Evolutionary conservation across 495 filamentous ascomycete species (phyloP).

Genomic region (Aspergillus cavernicola): DNA sequence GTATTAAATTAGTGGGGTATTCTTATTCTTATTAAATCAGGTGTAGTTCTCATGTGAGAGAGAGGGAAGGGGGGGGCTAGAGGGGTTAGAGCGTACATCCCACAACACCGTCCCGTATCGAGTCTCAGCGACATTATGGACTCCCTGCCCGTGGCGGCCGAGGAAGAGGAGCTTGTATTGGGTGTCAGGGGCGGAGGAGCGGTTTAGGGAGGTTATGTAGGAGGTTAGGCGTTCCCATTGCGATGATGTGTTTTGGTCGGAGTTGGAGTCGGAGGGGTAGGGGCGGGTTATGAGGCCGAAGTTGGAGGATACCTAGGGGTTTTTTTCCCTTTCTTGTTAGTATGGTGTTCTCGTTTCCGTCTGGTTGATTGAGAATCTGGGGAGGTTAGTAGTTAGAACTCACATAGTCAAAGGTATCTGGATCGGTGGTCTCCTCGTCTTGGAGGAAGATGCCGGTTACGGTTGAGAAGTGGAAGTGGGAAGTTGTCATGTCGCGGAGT

Average conservation of each 20-base stretch:
- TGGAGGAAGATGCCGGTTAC: slow-evolving; percentile 70
- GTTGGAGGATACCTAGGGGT: slow-evolving; percentile 43
- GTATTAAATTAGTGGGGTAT: too few relatives aligned
- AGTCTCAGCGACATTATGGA: slow-evolving; percentile 63
- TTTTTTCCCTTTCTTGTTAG: not conserved
- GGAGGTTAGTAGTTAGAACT: too few relatives aligned
- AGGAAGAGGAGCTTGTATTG: slow-evolving; percentile 67
- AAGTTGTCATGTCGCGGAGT: not conserved
- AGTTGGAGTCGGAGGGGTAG: slow-evolving; percentile 44
- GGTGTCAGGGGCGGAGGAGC: slow-evolving; percentile 19
- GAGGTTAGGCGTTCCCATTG: slow-evolving; percentile 65
- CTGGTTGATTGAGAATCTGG: too few relatives aligned
- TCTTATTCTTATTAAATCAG: too few relatives aligned
- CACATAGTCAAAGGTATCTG: slow-evolving; percentile 67
- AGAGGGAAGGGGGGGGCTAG: not conserved
- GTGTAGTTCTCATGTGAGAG: not conserved
- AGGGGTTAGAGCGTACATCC: slow-evolving; percentile 57
- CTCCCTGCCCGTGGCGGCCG: slow-evolving; percentile 70
- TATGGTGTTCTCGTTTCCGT: not conserved
- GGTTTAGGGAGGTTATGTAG: slow-evolving; percentile 53
- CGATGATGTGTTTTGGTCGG: slow-evolving; percentile 15
- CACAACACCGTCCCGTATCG: slow-evolving; percentile 64
- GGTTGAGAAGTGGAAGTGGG: slow-evolving; percentile 35
- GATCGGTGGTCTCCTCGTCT: slow-evolving; percentile 62
- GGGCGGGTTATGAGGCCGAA: slow-evolving; percentile 60